A percentile compares a stretch with the other conserved stretches of the same genome.
phyloP scores from a whole-genome alignment of 495 filamentous ascomycete species.

The Aspergillus asperescens region DNA sequence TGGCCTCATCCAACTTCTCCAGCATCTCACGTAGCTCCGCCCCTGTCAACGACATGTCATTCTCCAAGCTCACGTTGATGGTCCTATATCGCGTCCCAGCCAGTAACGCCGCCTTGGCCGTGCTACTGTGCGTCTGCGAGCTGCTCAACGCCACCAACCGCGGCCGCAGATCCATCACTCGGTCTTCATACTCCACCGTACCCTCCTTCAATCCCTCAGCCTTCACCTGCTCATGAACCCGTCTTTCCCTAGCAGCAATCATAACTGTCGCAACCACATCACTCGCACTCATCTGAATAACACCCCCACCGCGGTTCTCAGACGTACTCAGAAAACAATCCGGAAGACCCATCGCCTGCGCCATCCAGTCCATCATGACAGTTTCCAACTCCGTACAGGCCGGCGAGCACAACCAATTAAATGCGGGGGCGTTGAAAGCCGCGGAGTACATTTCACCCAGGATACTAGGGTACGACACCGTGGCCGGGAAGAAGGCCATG shows the following conservation, averaged over 20 bases:
- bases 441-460: slow-evolving; percentile 90
- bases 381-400: slow-evolving; percentile 97
- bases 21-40: slow-evolving; percentile 53
- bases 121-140: slow-evolving; percentile 73
- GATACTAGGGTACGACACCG: slow-evolving; percentile 76
- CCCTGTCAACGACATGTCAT: slow-evolving; percentile 69
- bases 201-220: slow-evolving; percentile 47
- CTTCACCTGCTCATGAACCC: slow-evolving; percentile 52
- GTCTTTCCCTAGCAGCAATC: slow-evolving; percentile 81
- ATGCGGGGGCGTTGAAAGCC: slow-evolving; percentile 82
- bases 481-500: slow-evolving; percentile 92
- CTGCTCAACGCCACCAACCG: slow-evolving; percentile 78
- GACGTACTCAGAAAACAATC: slow-evolving; percentile 70
- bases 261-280: slow-evolving; percentile 84
- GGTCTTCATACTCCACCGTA: slow-evolving; percentile 45
- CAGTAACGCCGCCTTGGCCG: slow-evolving; percentile 82
- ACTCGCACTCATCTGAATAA: slow-evolving; percentile 90
- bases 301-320: slow-evolving; percentile 71
- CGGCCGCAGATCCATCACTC: slow-evolving; percentile 58
- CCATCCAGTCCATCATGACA: slow-evolving; percentile 88
- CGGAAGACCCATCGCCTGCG: slow-evolving; percentile 66
- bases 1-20: slow-evolving; percentile 54
- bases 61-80: slow-evolving; percentile 54
- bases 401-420: slow-evolving; percentile 96
- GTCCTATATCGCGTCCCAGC: slow-evolving; percentile 72